Conservation (phyloP, 1,284 basidiomycete species). For the Pascua sp. region DNA sequence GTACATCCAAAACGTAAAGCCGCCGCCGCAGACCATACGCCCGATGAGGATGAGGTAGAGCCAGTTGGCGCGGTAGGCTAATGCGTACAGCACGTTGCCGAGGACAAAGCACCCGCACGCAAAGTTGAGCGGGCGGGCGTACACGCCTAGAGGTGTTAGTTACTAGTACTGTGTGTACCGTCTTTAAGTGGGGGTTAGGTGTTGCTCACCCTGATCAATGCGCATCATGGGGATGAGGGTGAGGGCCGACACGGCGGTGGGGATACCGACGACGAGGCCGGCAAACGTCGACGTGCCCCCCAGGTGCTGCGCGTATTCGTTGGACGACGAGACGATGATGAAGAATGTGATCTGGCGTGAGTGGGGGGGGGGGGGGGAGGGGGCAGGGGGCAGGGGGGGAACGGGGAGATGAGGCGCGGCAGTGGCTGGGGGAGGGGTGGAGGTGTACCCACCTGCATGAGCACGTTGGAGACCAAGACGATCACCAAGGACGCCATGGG, state of each 20-base stretch:
- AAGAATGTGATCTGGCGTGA: slow-evolving; percentile 9
- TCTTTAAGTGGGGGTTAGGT: background rate
- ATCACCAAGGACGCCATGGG: background rate
- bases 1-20: slow-evolving; percentile 13
- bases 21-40: slow-evolving; percentile 5
- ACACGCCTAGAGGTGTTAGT: slow-evolving; percentile 1
- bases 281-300: slow-evolving; percentile 7
- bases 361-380: too few species aligned
- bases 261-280: slow-evolving; percentile 12
- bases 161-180: too few species aligned
- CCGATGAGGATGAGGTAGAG: slow-evolving; percentile 10
- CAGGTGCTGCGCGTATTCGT: slow-evolving; percentile 11
- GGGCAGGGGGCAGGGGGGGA: too few species aligned
- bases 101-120: slow-evolving; percentile 3
- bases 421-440: too few species aligned
- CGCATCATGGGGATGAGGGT: slow-evolving; percentile 2
- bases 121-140: slow-evolving; percentile 5
- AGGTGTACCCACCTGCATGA: background rate
- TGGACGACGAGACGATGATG: slow-evolving; percentile 8
- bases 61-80: slow-evolving; percentile 8
- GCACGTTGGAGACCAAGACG: slow-evolving; percentile 3
- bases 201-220: slow-evolving; percentile 2
- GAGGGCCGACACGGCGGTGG: background rate
- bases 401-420: too few species aligned
- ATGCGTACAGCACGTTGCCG: slow-evolving; percentile 7